Percentiles rank a stretch among this genome's conserved stretches.
These are phyloP conservation scores for Rostrohypoxylon terebratum DNA, from an alignment of 495 filamentous ascomycete genomes.

Conservation along the genomic window DNA sequence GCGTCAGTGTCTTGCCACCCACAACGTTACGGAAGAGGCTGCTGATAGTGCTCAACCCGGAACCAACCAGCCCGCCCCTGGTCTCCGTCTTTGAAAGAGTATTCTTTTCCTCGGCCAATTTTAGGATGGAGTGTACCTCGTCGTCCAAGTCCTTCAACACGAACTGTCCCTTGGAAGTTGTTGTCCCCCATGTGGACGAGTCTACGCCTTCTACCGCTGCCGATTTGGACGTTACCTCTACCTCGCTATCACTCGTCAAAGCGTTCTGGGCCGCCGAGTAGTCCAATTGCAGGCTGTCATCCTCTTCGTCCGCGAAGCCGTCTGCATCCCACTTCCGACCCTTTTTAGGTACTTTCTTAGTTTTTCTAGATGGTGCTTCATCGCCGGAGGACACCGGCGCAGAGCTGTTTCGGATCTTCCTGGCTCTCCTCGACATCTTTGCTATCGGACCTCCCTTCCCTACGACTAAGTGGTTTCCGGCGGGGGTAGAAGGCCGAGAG, in stretches of 20 bases:
- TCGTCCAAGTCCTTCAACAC: slow-evolving; percentile 93
- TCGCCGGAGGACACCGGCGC: slow-evolving; percentile 86
- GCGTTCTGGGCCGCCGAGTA: slow-evolving; percentile 74
- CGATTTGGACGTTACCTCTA: slow-evolving; percentile 56
- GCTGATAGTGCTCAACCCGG: slow-evolving; percentile 80
- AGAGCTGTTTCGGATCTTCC: slow-evolving; percentile 75
- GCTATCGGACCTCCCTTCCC: slow-evolving; percentile 76
- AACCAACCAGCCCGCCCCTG: slow-evolving; percentile 74
- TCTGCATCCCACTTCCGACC: slow-evolving; percentile 91
- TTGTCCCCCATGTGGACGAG: slow-evolving; percentile 82
- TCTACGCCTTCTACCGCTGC: slow-evolving; percentile 77
- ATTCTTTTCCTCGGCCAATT: slow-evolving; percentile 73
- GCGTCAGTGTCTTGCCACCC: slow-evolving; percentile 90
- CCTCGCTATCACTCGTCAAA: slow-evolving; percentile 65
- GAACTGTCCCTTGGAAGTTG: slow-evolving; percentile 89
- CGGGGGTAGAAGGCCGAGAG: slow-evolving; percentile 83
- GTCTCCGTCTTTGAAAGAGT: slow-evolving; percentile 58
- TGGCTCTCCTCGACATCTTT: slow-evolving; percentile 82
- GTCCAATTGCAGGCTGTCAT: slow-evolving; percentile 77
- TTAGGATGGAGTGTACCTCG: slow-evolving; percentile 90
- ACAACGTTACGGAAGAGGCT: slow-evolving; percentile 94
- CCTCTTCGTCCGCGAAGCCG: slow-evolving; percentile 87
- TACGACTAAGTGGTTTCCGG: slow-evolving; percentile 70
- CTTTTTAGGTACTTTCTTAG: slow-evolving; percentile 77
- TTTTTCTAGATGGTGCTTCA: slow-evolving; percentile 69